These are phyloP conservation scores for Orychophragmus violaceus DNA, from an alignment of 345 rosid genomes.

Conservation along the genomic window DNA sequence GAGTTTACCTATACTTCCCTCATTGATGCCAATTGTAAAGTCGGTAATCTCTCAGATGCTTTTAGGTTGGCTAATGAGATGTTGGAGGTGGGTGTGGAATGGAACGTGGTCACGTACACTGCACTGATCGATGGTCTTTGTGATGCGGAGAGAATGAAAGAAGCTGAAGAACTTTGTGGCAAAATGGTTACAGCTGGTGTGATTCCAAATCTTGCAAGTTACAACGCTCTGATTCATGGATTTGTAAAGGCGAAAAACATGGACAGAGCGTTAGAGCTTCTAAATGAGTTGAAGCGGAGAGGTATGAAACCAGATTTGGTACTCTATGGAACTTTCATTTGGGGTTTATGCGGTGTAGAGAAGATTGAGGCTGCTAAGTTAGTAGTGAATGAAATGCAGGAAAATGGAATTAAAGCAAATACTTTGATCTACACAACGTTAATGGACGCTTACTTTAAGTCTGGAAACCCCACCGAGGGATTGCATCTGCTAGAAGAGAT, in stretches of 20 bases:
- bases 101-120: conserved; percentile 59
- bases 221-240: conserved; percentile 57
- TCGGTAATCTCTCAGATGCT: conserved; percentile 44
- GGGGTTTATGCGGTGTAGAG: conserved; percentile 51
- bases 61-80: conserved; percentile 57
- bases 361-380: conserved; percentile 45
- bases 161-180: conserved; percentile 51
- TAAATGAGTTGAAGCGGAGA: conserved; percentile 45
- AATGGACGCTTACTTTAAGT: conserved; percentile 62
- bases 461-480: conserved; percentile 42
- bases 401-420: conserved; percentile 38
- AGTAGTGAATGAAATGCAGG: conserved; percentile 50
- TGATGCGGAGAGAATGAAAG: conserved; percentile 41
- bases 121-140: conserved; percentile 54
- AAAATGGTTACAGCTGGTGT: conserved; percentile 41
- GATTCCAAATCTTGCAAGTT: conserved; percentile 47
- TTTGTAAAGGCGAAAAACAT: conserved; percentile 44
- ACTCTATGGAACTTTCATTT: conserved; percentile 56
- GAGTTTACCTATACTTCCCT: conserved; percentile 65
- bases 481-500: conserved; percentile 44
- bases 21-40: conserved; percentile 62
- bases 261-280: conserved; percentile 44
- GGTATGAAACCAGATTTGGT: conserved; percentile 45
- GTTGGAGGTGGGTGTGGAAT: conserved; percentile 37
- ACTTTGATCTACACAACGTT: conserved; percentile 48